These are phyloP conservation scores for Calocybe gambosa DNA, from an alignment of 1,284 basidiomycete genomes.

Conservation along the genomic window DNA sequence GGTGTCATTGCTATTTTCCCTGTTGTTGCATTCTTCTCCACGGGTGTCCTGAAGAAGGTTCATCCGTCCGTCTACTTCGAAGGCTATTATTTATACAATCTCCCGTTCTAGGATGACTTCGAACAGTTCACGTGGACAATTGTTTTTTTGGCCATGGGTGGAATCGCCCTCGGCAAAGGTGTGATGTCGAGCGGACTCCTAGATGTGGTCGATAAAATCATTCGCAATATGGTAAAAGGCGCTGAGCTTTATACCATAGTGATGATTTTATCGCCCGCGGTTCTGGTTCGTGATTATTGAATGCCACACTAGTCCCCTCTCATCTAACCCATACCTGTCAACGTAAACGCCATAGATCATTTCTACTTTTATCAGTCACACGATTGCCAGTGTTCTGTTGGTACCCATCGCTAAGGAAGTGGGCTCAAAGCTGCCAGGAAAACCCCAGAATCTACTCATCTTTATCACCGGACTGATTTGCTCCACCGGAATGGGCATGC, in stretches of 20 bases:
- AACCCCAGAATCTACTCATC: slow-evolving; percentile 76
- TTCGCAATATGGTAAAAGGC: slow-evolving; percentile 68
- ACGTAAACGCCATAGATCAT: slow-evolving; percentile 44
- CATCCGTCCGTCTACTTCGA: neutral
- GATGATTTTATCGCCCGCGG: slow-evolving; percentile 75
- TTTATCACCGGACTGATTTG: slow-evolving; percentile 92
- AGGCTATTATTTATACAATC: slow-evolving; percentile 4
- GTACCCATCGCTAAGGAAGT: slow-evolving; percentile 95
- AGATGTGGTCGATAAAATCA: slow-evolving; percentile 65
- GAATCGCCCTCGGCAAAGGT: slow-evolving; percentile 93
- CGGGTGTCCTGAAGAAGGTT: slow-evolving; percentile 91
- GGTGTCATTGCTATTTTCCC: slow-evolving; percentile 95
- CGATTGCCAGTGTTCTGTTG: slow-evolving; percentile 92
- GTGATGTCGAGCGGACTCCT: slow-evolving; percentile 89
- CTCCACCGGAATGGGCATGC: slow-evolving; percentile 96
- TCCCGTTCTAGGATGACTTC: slow-evolving; percentile 73
- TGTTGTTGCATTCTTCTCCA: slow-evolving; percentile 91
- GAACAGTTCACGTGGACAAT: slow-evolving; percentile 94
- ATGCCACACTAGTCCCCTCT: slow-evolving; percentile 1
- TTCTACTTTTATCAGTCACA: slow-evolving; percentile 92
- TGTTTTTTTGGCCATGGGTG: slow-evolving; percentile 97
- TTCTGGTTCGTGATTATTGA: slow-evolving; percentile 62
- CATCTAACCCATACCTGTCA: slow-evolving; percentile 7
- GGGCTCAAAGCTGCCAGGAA: slow-evolving; percentile 65
- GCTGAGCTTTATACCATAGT: slow-evolving; percentile 79